Evolutionary conservation across 2,329 filamentous ascomycete genomes (phyloP).

Genomic region (Eurotiales sp.): DNA sequence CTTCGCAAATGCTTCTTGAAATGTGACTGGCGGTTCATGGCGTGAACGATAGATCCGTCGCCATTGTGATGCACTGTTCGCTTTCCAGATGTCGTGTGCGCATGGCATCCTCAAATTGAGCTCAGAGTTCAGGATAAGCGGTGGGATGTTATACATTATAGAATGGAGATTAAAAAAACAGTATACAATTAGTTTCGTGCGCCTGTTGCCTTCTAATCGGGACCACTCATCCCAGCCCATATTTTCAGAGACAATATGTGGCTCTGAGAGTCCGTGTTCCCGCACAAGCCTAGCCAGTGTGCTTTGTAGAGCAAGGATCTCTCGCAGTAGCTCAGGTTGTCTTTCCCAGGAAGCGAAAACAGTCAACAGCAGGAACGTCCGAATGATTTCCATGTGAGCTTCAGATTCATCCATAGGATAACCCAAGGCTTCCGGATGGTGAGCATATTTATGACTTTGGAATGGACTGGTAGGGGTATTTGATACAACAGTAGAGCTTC

Average conservation of each 20-base stretch:
- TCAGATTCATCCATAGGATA: constrained; percentile 41
- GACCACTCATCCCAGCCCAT: constrained; percentile 54
- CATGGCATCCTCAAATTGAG: constrained; percentile 53
- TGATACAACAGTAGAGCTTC: constrained; percentile 39
- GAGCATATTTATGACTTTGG: constrained; percentile 34
- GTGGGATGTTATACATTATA: constrained; percentile 60
- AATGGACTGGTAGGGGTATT: constrained; percentile 43
- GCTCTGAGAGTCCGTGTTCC: constrained; percentile 48
- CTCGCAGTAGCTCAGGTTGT: constrained; percentile 54
- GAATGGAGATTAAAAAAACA: constrained; percentile 59
- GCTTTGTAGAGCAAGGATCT: constrained; percentile 56
- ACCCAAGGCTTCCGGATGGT: constrained; percentile 30
- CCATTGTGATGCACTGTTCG: constrained; percentile 50
- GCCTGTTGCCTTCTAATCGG: constrained; percentile 49
- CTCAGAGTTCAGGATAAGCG: constrained; percentile 54
- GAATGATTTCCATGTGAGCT: constrained; percentile 48
- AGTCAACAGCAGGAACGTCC: constrained; percentile 52
- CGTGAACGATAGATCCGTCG: constrained; percentile 35
- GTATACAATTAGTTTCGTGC: constrained; percentile 56
- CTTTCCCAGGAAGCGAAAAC: constrained; percentile 59
- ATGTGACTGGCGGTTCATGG: constrained; percentile 34
- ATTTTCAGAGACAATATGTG: constrained; percentile 31
- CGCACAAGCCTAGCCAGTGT: constrained; percentile 54
- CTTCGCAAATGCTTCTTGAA: constrained; percentile 44
- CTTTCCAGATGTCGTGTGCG: constrained; percentile 54